These are phyloP conservation scores for Globisporangium recalcitrans DNA, from an alignment of 352 stramenopile genomes.

Conservation along the genomic window DNA sequence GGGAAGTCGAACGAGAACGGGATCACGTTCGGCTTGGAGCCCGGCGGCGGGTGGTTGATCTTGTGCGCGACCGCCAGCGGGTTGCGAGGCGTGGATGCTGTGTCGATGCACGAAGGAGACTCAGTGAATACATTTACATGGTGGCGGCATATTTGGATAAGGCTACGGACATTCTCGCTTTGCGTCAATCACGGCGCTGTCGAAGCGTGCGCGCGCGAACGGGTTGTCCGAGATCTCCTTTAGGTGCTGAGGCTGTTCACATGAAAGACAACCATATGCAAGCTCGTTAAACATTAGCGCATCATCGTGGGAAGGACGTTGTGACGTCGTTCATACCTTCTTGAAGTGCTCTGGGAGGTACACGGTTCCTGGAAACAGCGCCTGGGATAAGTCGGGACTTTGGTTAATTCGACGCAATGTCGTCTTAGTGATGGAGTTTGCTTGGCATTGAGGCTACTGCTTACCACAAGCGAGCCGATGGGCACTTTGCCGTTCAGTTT, in stretches of 20 bases:
- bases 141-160: not conserved
- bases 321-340: conserved; percentile 39
- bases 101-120: not conserved
- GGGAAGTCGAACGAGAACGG: conserved; percentile 83
- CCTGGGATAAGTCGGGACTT: conserved; percentile 28
- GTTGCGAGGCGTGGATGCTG: conserved; percentile 59
- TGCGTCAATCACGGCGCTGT: conserved; percentile 84
- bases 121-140: not conserved
- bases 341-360: conserved; percentile 86
- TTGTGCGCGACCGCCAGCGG: conserved; percentile 75
- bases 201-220: conserved; percentile 74
- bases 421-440: too few species aligned
- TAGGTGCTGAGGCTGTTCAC: conserved; percentile 40
- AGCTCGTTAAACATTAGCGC: not conserved
- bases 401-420: not conserved
- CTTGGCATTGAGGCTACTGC: not conserved
- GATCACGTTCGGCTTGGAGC: conserved; percentile 68
- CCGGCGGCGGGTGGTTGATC: conserved; percentile 79
- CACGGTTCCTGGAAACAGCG: conserved; percentile 70
- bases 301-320: not conserved
- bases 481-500: conserved; percentile 49
- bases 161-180: conserved; percentile 59
- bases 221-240: conserved; percentile 69
- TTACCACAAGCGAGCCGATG: conserved; percentile 72
- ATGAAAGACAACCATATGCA: not conserved